Conservation (phyloP, 2,329 filamentous ascomycete species). For the Hypoxylon sp. region DNA sequence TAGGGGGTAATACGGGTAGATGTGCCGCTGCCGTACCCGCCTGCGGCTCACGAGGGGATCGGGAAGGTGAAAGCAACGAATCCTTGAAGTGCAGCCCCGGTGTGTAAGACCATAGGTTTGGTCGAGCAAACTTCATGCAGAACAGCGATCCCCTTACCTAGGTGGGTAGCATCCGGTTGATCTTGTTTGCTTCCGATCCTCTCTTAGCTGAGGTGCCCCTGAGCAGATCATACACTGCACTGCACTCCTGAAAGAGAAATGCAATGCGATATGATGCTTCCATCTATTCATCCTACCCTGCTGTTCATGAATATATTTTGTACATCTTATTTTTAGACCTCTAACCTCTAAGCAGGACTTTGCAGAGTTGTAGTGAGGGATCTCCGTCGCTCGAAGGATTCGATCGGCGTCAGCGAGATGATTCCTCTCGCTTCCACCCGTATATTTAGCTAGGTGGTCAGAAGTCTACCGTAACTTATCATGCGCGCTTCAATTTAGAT, state of each 20-base stretch:
- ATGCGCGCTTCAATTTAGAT: neutral
- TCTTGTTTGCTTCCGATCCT: neutral
- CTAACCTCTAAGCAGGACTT: neutral
- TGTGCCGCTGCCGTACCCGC: neutral
- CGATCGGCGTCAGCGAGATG: conserved; percentile 12
- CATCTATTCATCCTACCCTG: neutral
- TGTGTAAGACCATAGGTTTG: neutral
- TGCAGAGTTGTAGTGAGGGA: conserved; percentile 6
- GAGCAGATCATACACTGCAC: neutral
- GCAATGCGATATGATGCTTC: neutral
- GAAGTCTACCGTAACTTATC: conserved; percentile 21
- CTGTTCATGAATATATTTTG: no score
- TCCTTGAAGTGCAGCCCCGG: neutral
- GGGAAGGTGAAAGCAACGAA: conserved; percentile 6
- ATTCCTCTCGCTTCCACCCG: conserved; percentile 5
- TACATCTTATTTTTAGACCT: neutral
- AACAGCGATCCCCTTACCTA: conserved; percentile 3
- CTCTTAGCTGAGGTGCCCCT: neutral
- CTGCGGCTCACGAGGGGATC: conserved; percentile 3
- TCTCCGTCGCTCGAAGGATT: conserved; percentile 9
- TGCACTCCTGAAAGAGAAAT: neutral
- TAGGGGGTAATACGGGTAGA: neutral
- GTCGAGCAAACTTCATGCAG: conserved; percentile 1
- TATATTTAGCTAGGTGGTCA: conserved; percentile 8
- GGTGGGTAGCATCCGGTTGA: conserved; percentile 1